A percentile compares a stretch with the other conserved stretches of the same genome.
phyloP scores from a whole-genome alignment of 768 basidiomycete species.

The Nevesoporus exiguus region DNA sequence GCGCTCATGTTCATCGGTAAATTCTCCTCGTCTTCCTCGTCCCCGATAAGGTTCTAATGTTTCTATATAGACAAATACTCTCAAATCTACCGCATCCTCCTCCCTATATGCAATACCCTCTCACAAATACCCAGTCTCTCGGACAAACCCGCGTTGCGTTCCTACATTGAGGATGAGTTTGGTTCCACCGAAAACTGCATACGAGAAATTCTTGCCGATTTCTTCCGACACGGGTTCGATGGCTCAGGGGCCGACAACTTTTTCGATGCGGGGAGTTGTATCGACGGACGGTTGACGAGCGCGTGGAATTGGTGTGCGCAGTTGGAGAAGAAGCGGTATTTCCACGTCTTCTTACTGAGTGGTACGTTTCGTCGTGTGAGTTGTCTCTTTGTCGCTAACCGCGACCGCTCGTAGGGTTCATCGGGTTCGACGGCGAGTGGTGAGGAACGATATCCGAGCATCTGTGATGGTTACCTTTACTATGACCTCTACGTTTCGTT shows the following conservation, averaged over 20 bases:
- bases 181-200: slow-evolving; percentile 68
- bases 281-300: slow-evolving; percentile 82
- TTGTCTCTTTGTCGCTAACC: background rate
- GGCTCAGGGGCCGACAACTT: slow-evolving; percentile 91
- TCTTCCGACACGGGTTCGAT: slow-evolving; percentile 86
- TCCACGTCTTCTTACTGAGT: slow-evolving; percentile 72
- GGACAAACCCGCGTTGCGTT: slow-evolving; percentile 64
- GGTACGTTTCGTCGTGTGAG: slow-evolving; percentile 41
- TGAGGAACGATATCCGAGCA: slow-evolving; percentile 29
- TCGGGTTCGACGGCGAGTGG: slow-evolving; percentile 87
- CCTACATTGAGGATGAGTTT: slow-evolving; percentile 81
- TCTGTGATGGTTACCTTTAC: background rate
- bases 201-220: slow-evolving; percentile 74
- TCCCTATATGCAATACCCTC: slow-evolving; percentile 83
- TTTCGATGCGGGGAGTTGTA: slow-evolving; percentile 82
- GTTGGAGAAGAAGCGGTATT: slow-evolving; percentile 84
- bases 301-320: slow-evolving; percentile 92
- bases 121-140: slow-evolving; percentile 65
- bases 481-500: background rate
- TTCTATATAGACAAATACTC: slow-evolving; percentile 69
- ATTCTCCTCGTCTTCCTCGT: background rate
- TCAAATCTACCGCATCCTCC: slow-evolving; percentile 85
- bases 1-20: slow-evolving; percentile 81
- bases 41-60: background rate
- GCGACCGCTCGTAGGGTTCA: slow-evolving; percentile 51